These are phyloP conservation scores for Suhomyces canberraensis DNA, from an alignment of 805 yeast species.

Conservation along the genomic window DNA sequence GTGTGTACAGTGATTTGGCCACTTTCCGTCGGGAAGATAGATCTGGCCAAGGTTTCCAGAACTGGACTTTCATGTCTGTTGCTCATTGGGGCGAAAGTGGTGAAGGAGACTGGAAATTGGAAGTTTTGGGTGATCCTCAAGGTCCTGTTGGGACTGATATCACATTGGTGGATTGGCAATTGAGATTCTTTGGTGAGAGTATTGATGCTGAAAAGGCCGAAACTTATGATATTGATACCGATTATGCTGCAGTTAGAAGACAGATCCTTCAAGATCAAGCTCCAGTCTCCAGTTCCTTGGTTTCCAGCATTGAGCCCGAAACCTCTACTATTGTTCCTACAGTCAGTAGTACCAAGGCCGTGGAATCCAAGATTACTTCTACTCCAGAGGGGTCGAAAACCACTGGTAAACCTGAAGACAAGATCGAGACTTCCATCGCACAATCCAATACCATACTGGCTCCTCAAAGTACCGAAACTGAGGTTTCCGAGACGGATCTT, in stretches of 20 bases:
- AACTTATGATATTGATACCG: constrained; percentile 49
- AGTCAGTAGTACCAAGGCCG: background rate
- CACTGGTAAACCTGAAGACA: constrained; percentile 2
- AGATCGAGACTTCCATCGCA: background rate
- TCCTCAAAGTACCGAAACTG: background rate
- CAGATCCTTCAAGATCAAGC: constrained; percentile 11
- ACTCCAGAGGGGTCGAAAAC: background rate
- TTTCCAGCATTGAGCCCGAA: background rate
- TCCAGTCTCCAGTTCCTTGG: constrained; percentile 7
- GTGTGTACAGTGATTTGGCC: constrained; percentile 72
- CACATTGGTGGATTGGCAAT: constrained; percentile 63
- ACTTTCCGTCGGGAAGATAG: constrained; percentile 59
- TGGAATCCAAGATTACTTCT: background rate
- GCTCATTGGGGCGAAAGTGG: constrained; percentile 95
- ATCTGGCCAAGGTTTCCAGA: constrained; percentile 54
- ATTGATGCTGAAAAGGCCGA: constrained; percentile 61
- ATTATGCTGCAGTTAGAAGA: constrained; percentile 40
- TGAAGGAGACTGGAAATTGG: constrained; percentile 77
- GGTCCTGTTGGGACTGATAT: constrained; percentile 26
- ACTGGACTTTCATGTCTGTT: constrained; percentile 96
- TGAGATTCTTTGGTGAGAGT: constrained; percentile 80
- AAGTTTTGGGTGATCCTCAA: constrained; percentile 38
- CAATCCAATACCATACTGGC: background rate
- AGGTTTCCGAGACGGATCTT: constrained; percentile 2
- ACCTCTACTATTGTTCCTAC: constrained; percentile 1